Percentiles rank a stretch among this genome's conserved stretches.
phyloP scores from a whole-genome alignment of 768 basidiomycete genomes.

The Xanthoconium purpureum region DNA sequence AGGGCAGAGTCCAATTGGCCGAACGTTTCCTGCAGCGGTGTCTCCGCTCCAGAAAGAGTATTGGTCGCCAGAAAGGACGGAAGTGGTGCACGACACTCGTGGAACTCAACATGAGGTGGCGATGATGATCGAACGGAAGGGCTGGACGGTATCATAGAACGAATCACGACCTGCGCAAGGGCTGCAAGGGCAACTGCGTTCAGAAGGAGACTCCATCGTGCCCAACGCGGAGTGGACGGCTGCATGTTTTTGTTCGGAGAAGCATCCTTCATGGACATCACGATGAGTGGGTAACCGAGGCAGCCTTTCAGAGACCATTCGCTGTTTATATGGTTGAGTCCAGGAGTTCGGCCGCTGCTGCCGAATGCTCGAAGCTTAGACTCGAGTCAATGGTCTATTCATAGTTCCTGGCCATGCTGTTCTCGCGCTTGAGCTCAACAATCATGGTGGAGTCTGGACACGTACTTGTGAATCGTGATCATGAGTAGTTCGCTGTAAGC shows the following conservation, averaged over 20 bases:
- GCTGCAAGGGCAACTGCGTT: conserved; percentile 9
- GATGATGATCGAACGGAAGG: not conserved
- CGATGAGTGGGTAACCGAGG: not conserved
- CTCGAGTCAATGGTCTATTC: no score
- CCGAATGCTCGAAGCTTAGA: no score
- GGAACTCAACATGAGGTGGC: not conserved
- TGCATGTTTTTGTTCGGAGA: not conserved
- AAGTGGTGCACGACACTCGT: conserved; percentile 17
- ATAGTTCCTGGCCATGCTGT: no score
- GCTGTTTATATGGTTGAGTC: not conserved
- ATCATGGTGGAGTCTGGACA: no score
- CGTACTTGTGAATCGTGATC: no score
- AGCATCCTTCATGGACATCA: not conserved
- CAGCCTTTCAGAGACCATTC: no score
- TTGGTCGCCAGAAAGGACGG: conserved; percentile 14
- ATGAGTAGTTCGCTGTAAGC: no score
- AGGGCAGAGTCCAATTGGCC: conserved; percentile 5
- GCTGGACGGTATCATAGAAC: not conserved
- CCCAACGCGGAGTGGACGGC: conserved; percentile 9
- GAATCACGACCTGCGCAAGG: conserved; percentile 6
- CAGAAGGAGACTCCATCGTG: conserved; percentile 16
- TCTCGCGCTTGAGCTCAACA: no score
- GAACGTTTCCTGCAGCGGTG: conserved; percentile 7
- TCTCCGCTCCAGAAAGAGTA: conserved; percentile 14
- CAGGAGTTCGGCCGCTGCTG: no score